phyloP scores from a whole-genome alignment of 2,329 filamentous ascomycete species.

The Diaporthe ilicicola region DNA sequence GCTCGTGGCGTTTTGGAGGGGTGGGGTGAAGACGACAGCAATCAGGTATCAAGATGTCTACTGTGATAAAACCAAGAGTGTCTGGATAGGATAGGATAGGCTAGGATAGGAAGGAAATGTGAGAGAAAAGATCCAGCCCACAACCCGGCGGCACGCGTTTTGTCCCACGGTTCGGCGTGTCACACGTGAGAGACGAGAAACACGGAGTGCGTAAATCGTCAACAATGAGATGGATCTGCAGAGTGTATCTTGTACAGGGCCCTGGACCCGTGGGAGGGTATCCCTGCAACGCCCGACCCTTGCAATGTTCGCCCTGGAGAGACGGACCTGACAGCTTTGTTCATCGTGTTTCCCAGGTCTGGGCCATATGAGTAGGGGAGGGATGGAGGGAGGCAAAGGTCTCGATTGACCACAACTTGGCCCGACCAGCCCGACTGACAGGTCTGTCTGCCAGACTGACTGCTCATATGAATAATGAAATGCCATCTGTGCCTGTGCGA shows the following conservation, averaged over 20 bases:
- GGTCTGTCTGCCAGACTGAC: background rate
- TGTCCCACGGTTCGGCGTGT: slow-evolving; percentile 7
- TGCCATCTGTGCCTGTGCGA: background rate
- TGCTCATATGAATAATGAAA: background rate
- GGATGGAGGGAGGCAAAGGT: background rate
- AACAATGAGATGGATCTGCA: slow-evolving; percentile 21
- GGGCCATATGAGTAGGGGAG: background rate
- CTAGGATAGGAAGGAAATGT: background rate
- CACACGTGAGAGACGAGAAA: slow-evolving; percentile 16
- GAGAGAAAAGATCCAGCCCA: background rate
- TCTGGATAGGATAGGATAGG: too few relatives aligned
- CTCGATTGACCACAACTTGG: background rate
- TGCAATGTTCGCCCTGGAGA: background rate
- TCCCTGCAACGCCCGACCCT: background rate
- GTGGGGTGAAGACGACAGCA: background rate
- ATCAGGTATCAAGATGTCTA: background rate
- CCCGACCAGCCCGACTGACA: background rate
- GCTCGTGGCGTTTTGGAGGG: too few relatives aligned
- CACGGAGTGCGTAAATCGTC: slow-evolving; percentile 2
- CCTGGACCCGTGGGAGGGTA: background rate
- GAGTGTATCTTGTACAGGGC: slow-evolving; percentile 6
- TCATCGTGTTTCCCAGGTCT: background rate
- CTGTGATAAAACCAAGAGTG: too few relatives aligned
- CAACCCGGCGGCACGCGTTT: background rate
- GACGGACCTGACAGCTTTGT: background rate